Evolutionary conservation across 768 basidiomycete genomes (phyloP), one percentile per base, ranked within the genome.

Genomic region (Chiua virens): DNA sequence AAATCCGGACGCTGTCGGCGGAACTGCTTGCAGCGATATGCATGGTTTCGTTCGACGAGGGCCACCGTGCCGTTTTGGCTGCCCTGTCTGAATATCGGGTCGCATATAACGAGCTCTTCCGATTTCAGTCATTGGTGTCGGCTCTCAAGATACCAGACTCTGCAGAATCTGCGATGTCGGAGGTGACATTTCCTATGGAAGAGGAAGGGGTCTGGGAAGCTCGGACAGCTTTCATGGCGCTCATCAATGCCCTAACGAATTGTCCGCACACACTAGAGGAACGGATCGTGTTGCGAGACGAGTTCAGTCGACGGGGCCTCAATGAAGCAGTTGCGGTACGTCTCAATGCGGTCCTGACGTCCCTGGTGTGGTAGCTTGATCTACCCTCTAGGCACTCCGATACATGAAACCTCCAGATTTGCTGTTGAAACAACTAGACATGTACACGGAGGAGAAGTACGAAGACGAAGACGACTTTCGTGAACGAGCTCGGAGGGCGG

Each of bases 391-490:
- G 92, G 80, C 83, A 5, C 73, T 95, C 8, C 79, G 85, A 53
- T 91, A 91, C 58, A 73, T 83, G 35, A 79, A 81, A 59, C 89
- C 91, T 2, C 88, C 91, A 8, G 91, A 87, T n/a, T 65, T 59
- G 4, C 70, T 96, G n/a, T 63, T 88, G n/a, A 87, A 77, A 0
- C 93, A 95, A 59, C 70, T 94, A 7, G 81, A 87, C 54, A 77
- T 91, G 23, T 96, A 93, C 59, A 79, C 81, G 0, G 92, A 96
- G 55, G 92, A 95, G 66, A 89, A 91, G 58, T 89, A 86, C 40
- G 92, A 95, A 60, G 93, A 97, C 63, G 88, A 91, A 64, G 85
- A 89, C 62, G 89, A 94, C 44, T 78, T 90, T 69, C 82, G 83
- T 35, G 85, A 93, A 55, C 79, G 82, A 32, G 74, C 80, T 34